Evolutionary conservation across 257 asterid genomes (phyloP), one percentile per base, ranked within the genome.

Genomic region (Scutellaria minor): DNA sequence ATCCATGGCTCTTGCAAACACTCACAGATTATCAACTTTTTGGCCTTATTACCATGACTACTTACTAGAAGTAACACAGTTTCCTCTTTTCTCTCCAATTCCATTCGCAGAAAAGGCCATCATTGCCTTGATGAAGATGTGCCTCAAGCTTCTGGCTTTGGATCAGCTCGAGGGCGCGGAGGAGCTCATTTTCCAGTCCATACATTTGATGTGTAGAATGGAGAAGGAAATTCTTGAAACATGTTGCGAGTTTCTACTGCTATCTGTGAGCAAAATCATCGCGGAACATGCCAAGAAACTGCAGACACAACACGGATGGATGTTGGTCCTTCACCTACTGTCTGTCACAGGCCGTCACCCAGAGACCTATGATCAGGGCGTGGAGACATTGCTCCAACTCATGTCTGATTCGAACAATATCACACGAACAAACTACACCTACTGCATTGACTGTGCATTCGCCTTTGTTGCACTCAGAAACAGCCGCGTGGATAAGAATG

Each of bases 31-130:
- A 63, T 22, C 90, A 0, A 63, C 83, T 1, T 90, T 88, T 74
- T 94, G 98, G 99, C 93, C 95, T 56, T 73, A 89, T 46, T 91
- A 88, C 86, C 92, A 89, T 35, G 98, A 94, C 4, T 86, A 85
- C 81, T 74, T 94, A 31, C 82, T 88, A 0, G 93, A 80, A 31
- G 96, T 86, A n/a, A 79, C 96, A 2, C 98, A 91, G 35, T 84
- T 87, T 37, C 97, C 97, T 9, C 86, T 90, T 6, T 88, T 94
- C 71, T 90, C 96, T 0, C 93, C 96, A 0, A 85, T 89, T 51
- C 97, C 96, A 0, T 90, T 94, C 52, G 80, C 86, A 0, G 98
- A 87, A 62, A 94, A 91, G 79, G 98, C 88, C 41, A 84, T 88
- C 9, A 48, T 81, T 6, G 77, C 96, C n/a, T 85, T 83, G 15